These are phyloP conservation scores for Arthrobotrys conoides DNA, from an alignment of 2,329 filamentous ascomycete genomes.

Conservation along the genomic window DNA sequence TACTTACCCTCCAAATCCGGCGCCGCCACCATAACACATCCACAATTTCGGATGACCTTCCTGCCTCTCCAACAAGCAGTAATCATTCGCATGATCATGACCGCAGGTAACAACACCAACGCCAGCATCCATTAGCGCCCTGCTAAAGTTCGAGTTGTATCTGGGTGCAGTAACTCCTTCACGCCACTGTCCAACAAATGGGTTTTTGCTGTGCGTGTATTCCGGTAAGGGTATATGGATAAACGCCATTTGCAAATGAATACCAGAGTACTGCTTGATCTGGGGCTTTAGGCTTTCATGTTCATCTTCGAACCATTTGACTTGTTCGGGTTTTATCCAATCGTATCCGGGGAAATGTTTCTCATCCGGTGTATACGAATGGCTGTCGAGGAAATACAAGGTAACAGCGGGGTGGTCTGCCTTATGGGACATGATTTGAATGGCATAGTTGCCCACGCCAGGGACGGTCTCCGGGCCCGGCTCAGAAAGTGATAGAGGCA, in stretches of 20 bases:
- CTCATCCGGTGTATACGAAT: constrained; percentile 91
- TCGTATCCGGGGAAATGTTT: constrained; percentile 92
- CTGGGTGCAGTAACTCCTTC: constrained; percentile 88
- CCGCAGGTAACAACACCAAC: constrained; percentile 75
- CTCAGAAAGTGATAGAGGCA: constrained; percentile 90
- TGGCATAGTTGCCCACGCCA: constrained; percentile 93
- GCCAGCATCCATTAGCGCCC: constrained; percentile 87
- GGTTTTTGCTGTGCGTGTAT: constrained; percentile 75
- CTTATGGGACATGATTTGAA: constrained; percentile 86
- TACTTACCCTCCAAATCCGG: constrained; percentile 85
- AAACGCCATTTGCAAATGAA: constrained; percentile 95
- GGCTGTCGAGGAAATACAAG: constrained; percentile 94
- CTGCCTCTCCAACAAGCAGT: constrained; percentile 80
- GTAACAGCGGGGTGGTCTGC: constrained; percentile 91
- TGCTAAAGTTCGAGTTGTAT: constrained; percentile 93
- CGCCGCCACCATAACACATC: constrained; percentile 98
- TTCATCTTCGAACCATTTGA: constrained; percentile 91
- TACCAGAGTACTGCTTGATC: constrained; percentile 87
- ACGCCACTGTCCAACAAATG: constrained; percentile 79
- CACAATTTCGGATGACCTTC: constrained; percentile 75
- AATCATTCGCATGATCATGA: constrained; percentile 97
- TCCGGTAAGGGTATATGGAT: constrained; percentile 97
- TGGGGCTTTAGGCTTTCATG: constrained; percentile 80
- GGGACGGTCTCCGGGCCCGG: constrained; percentile 82
- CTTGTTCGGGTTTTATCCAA: constrained; percentile 95